These are phyloP conservation scores for Lentinula guzmanii DNA, from an alignment of 768 basidiomycete genomes.

Conservation along the genomic window DNA sequence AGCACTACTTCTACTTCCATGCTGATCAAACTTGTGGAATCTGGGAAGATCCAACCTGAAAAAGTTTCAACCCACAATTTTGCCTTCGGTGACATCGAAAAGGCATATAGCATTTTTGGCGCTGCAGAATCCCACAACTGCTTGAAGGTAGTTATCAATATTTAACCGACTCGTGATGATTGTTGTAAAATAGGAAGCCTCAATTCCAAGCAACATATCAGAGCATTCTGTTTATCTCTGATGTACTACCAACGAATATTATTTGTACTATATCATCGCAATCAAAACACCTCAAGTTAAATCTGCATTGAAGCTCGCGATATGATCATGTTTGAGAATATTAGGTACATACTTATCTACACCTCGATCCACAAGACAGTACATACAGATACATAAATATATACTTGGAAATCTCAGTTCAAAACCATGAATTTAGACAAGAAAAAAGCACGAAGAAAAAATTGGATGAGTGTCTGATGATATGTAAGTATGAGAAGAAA, in stretches of 20 bases:
- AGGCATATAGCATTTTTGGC: conserved; percentile 16
- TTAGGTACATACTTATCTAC: neutral
- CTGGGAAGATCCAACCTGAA: conserved; percentile 13
- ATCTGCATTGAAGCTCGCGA: too few species aligned
- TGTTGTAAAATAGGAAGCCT: neutral
- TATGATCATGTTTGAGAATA: neutral
- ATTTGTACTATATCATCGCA: too few species aligned
- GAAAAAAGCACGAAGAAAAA: neutral
- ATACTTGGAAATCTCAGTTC: conserved; percentile 10
- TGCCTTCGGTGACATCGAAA: conserved; percentile 12
- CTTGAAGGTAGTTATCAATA: conserved; percentile 18
- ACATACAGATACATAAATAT: neutral
- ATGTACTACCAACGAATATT: too few species aligned
- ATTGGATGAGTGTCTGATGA: neutral
- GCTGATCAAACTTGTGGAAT: conserved; percentile 15
- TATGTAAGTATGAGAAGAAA: too few species aligned
- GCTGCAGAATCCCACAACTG: conserved; percentile 15
- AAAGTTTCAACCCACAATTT: conserved; percentile 15
- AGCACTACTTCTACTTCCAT: conserved; percentile 12
- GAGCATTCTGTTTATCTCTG: too few species aligned
- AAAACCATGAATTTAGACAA: neutral
- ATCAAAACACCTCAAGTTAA: too few species aligned
- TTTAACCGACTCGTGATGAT: neutral
- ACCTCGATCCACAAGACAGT: neutral
- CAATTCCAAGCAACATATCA: too few species aligned